phyloP scores from a whole-genome alignment of 495 filamentous ascomycete genomes.

The Penicillium daleae region DNA sequence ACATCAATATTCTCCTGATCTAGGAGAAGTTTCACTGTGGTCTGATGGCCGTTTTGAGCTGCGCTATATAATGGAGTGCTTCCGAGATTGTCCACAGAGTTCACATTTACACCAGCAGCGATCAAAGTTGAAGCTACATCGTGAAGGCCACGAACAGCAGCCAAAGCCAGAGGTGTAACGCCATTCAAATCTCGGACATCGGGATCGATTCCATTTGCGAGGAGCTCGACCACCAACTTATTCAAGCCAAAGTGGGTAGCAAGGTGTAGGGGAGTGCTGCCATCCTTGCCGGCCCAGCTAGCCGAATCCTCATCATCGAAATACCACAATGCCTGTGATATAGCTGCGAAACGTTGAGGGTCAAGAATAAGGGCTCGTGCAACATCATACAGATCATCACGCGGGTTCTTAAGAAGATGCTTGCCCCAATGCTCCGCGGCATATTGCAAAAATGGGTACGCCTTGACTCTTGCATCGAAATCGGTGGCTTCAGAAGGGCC shows the following conservation, averaged over 20 bases:
- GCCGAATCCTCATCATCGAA: conserved; percentile 5
- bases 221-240: conserved; percentile 6
- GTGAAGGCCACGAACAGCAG: neutral
- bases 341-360: neutral
- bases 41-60: neutral
- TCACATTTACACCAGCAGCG: conserved; percentile 2
- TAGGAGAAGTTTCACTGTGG: neutral
- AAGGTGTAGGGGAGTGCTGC: conserved; percentile 7
- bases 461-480: conserved; percentile 1
- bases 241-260: conserved; percentile 10
- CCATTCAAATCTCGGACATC: conserved; percentile 4
- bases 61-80: conserved; percentile 4
- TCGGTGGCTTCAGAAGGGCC: conserved; percentile 7
- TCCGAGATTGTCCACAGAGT: conserved; percentile 9
- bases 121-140: conserved; percentile 7
- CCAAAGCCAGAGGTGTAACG: conserved; percentile 7
- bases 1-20: conserved; percentile 3
- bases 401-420: conserved; percentile 5
- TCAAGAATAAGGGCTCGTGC: conserved; percentile 1
- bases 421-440: conserved; percentile 7
- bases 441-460: conserved; percentile 6
- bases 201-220: conserved; percentile 6
- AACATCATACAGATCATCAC: neutral
- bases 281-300: conserved; percentile 12
- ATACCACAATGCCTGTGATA: conserved; percentile 10